phyloP scores from a whole-genome alignment of 225 moss, liverwort and hornwort species.

The Climacium dendroides region DNA sequence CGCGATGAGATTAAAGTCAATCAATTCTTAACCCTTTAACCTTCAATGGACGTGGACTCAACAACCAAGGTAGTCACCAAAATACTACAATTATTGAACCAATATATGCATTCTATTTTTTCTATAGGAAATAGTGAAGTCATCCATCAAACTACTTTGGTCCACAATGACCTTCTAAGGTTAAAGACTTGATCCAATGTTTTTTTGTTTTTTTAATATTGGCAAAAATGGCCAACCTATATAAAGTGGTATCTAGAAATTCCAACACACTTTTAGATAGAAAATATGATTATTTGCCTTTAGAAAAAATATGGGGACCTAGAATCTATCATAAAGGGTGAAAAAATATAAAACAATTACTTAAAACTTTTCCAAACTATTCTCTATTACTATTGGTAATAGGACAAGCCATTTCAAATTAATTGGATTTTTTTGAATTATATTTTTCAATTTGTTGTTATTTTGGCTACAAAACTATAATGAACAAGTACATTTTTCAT shows the following conservation, averaged over 20 bases:
- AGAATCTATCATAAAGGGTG: neutral
- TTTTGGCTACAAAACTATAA: neutral
- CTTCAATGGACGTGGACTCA: fast-evolving
- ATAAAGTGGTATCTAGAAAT: neutral
- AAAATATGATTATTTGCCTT: neutral
- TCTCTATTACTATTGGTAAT: fast-evolving
- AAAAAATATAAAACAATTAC: neutral
- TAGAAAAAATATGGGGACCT: neutral
- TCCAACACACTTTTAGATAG: neutral
- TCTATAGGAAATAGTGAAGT: fast-evolving
- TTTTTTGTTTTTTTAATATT: neutral
- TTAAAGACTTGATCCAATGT: neutral
- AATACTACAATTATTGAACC: neutral
- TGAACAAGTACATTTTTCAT: neutral
- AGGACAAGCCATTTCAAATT: neutral
- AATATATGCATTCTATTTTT: neutral
- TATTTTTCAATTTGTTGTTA: neutral
- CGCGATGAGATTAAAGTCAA: neutral
- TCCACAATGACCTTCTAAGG: fast-evolving
- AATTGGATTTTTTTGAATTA: neutral
- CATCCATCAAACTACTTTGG: neutral
- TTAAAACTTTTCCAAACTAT: neutral
- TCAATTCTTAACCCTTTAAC: neutral
- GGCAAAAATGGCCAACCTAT: neutral
- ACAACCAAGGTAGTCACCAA: neutral